Base-by-base conservation (phyloP, 2,329 filamentous ascomycete species). In the Cladorrhinum sp. region DNA sequence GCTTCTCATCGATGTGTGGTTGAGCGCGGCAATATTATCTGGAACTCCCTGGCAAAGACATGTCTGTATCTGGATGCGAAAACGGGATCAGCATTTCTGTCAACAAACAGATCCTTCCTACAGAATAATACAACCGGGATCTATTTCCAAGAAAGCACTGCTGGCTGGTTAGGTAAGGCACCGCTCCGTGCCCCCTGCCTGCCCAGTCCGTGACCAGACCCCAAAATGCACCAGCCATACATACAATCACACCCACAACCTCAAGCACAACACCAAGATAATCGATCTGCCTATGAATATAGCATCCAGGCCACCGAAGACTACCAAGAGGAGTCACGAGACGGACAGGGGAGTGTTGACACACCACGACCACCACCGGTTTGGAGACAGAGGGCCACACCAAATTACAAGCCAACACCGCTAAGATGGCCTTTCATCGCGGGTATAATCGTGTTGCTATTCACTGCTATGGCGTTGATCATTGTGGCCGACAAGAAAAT, bases 371-470 rank as follows among this genome's bases (percentile, higher is more conserved):
- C 23, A 20, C 1, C 58, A 27, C 51, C 63, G 3, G 51, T 53
- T 2, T 63, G 63, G 63, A 55, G 49, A n/a, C 24, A 59, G 2
- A 54, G 22, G 1, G 23, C 27, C 49, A 50, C 55, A n/a, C 67
- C 70, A 1, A 66, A 71, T 63, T 74, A 74, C 63, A 69, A 69
- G 56, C 73, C 73, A 1, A 71, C 65, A 52, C 64, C 73, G 18
- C 59, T 75, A 56, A 66, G 67, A 61, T 74, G 72, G 72, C 72
- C 71, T 2, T 75, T 74, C 50, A 67, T 75, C 50, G 38, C 57
- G 1, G 20, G 32, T 29, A 59, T 70, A 51, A 68, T 73, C 20
- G 27, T 65, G 1, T 20, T 73, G 2, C 59, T 74, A 13, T 58
- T 65, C 3, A 52, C 65, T 2, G 63, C 69, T 32, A 72, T 74